A percentile compares a stretch with the other conserved stretches of the same genome.
Conservation (phyloP, 1,139 yeast genomes). For the Suhomyces choctaworum region DNA sequence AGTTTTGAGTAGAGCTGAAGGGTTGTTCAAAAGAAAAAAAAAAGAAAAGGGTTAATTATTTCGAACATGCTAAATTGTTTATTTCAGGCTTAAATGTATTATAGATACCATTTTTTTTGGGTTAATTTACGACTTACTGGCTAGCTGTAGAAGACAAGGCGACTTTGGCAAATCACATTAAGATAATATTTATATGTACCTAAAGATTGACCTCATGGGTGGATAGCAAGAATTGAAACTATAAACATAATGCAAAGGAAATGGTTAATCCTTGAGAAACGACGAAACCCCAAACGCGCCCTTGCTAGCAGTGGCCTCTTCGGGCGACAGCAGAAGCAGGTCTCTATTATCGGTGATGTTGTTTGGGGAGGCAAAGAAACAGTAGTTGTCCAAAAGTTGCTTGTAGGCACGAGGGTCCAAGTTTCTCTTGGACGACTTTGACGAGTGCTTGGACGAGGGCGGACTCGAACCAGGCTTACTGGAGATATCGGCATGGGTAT, state of each 20-base stretch:
- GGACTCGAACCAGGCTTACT: neutral
- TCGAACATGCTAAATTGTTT: too few relatives aligned
- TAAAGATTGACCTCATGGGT: too few relatives aligned
- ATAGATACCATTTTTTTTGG: too few relatives aligned
- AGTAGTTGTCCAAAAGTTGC: constrained; percentile 68
- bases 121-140: too few relatives aligned
- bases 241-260: neutral
- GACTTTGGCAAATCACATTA: too few relatives aligned
- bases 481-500: neutral
- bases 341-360: neutral
- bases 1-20: constrained; percentile 55
- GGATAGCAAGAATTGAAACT: neutral
- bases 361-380: constrained; percentile 48
- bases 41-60: neutral
- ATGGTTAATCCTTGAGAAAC: constrained; percentile 17
- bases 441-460: neutral
- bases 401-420: constrained; percentile 64
- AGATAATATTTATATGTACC: too few relatives aligned
- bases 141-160: too few relatives aligned
- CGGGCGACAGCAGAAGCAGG: neutral
- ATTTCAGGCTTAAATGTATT: too few relatives aligned
- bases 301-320: neutral
- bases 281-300: constrained; percentile 29
- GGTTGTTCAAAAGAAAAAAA: neutral
- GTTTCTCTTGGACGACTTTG: constrained; percentile 1